phyloP scores from a whole-genome alignment of 495 filamentous ascomycete genomes.

The Aspergillus nidulans region DNA sequence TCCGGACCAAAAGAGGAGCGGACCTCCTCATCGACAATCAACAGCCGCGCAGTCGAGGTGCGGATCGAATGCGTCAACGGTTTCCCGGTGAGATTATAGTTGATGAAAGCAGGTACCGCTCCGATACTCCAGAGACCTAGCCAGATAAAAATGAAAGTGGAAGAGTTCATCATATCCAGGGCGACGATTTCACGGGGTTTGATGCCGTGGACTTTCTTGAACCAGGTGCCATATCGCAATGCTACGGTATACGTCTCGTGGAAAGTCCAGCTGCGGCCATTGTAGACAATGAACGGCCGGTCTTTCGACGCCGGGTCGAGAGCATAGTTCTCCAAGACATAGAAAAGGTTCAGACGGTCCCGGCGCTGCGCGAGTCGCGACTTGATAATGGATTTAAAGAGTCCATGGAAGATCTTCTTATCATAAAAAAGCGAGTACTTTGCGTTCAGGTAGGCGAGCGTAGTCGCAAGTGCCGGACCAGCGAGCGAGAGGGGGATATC shows the following conservation, averaged over 20 bases:
- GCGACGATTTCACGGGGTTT: constrained; percentile 79
- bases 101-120: constrained; percentile 87
- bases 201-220: constrained; percentile 66
- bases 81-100: constrained; percentile 79
- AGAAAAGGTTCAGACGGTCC: constrained; percentile 72
- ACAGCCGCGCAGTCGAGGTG: constrained; percentile 61
- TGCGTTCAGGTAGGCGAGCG: constrained; percentile 79
- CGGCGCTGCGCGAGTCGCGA: constrained; percentile 42
- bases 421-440: constrained; percentile 66
- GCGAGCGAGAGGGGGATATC: constrained; percentile 48
- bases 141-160: constrained; percentile 76
- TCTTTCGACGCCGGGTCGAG: constrained; percentile 50
- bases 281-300: constrained; percentile 64
- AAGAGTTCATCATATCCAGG: constrained; percentile 82
- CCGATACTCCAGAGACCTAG: constrained; percentile 87
- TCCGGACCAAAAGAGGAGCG: constrained; percentile 45
- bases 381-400: constrained; percentile 40
- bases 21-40: constrained; percentile 73
- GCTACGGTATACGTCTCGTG: constrained; percentile 70
- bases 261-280: constrained; percentile 75
- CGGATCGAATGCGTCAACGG: constrained; percentile 76
- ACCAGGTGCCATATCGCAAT: constrained; percentile 77
- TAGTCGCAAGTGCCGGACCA: constrained; percentile 61
- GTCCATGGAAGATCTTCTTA: constrained; percentile 45
- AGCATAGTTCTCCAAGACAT: constrained; percentile 68